Evolutionary conservation across 1,284 basidiomycete species (phyloP).

Genomic region (Cutaneotrichosporon sp.): DNA sequence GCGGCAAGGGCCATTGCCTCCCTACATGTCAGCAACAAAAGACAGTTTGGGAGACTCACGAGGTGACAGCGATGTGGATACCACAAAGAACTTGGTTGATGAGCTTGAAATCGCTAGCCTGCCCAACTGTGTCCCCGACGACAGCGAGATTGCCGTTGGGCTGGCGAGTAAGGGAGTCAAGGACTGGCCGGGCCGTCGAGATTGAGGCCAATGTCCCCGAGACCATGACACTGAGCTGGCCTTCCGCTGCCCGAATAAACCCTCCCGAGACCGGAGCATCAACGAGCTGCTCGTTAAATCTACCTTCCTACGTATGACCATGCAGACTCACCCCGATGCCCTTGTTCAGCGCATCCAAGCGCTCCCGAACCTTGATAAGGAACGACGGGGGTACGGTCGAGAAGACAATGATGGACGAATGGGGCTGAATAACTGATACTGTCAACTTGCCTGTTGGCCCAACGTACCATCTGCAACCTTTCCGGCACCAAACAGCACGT

Average conservation of each 20-base stretch:
- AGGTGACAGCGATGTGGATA: constrained; percentile 37
- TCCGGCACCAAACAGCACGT: constrained; percentile 39
- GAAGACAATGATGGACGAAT: constrained; percentile 47
- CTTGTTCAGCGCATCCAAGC: constrained; percentile 37
- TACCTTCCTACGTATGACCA: not conserved
- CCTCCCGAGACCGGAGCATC: constrained; percentile 53
- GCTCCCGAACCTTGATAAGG: constrained; percentile 31
- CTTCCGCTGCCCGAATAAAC: constrained; percentile 45
- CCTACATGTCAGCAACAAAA: constrained; percentile 14
- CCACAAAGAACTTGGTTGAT: constrained; percentile 49
- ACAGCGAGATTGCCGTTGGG: constrained; percentile 38
- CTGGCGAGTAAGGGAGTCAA: constrained; percentile 37
- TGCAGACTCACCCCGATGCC: constrained; percentile 36
- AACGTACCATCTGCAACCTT: constrained; percentile 35
- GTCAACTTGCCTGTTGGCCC: not conserved
- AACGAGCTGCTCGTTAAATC: constrained; percentile 31
- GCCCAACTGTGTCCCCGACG: constrained; percentile 36
- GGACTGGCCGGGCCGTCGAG: constrained; percentile 33
- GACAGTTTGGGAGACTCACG: constrained; percentile 17
- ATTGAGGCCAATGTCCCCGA: constrained; percentile 38
- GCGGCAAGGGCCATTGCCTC: constrained; percentile 50
- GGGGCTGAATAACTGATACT: constrained; percentile 10
- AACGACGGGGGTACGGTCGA: constrained; percentile 51
- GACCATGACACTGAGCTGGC: constrained; percentile 51
- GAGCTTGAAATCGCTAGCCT: constrained; percentile 46